Conservation (phyloP, 495 filamentous ascomycete genomes). For the Xylaria scruposa region DNA sequence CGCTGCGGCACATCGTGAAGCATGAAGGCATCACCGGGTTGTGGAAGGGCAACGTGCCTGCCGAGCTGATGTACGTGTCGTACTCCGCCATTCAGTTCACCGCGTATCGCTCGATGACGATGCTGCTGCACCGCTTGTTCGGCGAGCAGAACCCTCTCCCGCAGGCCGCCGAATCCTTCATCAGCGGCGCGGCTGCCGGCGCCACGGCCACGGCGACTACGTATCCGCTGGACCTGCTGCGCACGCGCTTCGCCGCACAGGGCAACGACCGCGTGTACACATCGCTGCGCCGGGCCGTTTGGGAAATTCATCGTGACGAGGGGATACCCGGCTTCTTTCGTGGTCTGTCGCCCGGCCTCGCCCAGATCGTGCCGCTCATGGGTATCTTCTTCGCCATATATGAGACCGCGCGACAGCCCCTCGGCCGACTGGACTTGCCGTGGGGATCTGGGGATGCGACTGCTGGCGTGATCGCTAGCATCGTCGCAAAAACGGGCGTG, state of each 20-base stretch:
- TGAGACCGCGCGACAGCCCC: conserved; percentile 67
- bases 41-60: conserved; percentile 98
- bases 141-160: conserved; percentile 46
- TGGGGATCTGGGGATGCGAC: conserved; percentile 81
- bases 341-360: conserved; percentile 78
- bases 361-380: conserved; percentile 94
- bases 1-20: conserved; percentile 74
- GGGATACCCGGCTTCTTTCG: conserved; percentile 83
- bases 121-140: conserved; percentile 58
- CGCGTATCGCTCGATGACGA: conserved; percentile 76
- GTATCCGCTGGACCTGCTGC: conserved; percentile 91
- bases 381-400: conserved; percentile 93
- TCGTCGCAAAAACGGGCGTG: conserved; percentile 84
- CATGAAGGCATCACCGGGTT: conserved; percentile 85
- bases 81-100: conserved; percentile 92
- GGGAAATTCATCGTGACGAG: conserved; percentile 76
- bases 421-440: conserved; percentile 64
- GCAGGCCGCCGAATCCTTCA: conserved; percentile 69
- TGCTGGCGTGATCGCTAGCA: conserved; percentile 77
- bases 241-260: conserved; percentile 95
- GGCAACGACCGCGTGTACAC: conserved; percentile 82
- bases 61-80: conserved; percentile 88
- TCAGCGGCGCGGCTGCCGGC: conserved; percentile 81
- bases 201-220: conserved; percentile 81
- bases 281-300: conserved; percentile 68